Evolutionary conservation across 345 rosid genomes (phyloP).

Genomic region (Gossypium rotundifolium): DNA sequence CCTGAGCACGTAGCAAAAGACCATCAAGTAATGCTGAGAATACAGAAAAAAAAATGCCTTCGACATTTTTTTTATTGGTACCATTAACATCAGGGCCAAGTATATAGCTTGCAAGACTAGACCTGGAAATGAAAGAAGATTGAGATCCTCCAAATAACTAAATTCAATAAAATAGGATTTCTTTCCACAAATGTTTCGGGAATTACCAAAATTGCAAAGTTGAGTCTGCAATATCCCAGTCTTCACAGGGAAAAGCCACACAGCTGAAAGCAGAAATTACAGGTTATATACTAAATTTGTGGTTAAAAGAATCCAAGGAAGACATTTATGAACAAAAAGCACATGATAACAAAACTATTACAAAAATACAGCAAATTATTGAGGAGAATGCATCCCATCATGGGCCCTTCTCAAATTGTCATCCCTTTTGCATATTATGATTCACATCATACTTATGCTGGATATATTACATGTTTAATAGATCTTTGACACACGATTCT

Average conservation of each 20-base stretch:
- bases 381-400: background rate
- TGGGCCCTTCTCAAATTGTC: background rate
- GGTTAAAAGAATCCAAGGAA: background rate
- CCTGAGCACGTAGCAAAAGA: constrained; percentile 87
- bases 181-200: background rate
- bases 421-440: background rate
- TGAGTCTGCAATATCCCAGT: constrained; percentile 98
- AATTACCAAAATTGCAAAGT: constrained; percentile 92
- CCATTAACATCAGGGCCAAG: constrained; percentile 47
- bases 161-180: background rate
- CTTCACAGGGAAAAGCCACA: constrained; percentile 85
- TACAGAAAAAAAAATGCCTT: constrained; percentile 60
- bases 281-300: constrained; percentile 16
- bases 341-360: background rate
- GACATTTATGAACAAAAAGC: constrained; percentile 3
- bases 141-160: background rate
- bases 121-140: constrained; percentile 44
- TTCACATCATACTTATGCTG: background rate
- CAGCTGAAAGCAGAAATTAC: constrained; percentile 49
- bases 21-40: constrained; percentile 78
- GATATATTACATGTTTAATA: background rate
- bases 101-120: constrained; percentile 67
- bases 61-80: constrained; percentile 39
- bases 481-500: background rate
- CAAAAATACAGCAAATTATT: background rate